These are phyloP conservation scores for Fagopyrum esculentum DNA, from an alignment of 148 eudicot species.

Conservation along the genomic window DNA sequence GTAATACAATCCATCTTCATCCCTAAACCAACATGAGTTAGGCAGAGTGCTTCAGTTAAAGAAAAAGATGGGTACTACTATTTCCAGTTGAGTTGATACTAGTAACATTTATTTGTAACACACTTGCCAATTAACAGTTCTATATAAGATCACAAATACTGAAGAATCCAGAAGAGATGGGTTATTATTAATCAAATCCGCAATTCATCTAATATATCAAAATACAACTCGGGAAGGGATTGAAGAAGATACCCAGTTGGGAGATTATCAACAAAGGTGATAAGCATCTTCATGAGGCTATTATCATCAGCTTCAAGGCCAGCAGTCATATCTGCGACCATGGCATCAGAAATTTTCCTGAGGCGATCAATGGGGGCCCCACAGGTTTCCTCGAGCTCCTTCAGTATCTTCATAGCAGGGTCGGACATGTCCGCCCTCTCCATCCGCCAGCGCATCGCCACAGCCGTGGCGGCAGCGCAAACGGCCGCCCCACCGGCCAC, in stretches of 20 bases:
- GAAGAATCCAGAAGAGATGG: not conserved
- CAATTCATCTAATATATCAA: not conserved
- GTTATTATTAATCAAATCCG: not conserved
- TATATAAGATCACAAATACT: not conserved
- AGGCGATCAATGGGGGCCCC: constrained; percentile 36
- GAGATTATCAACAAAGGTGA: constrained; percentile 61
- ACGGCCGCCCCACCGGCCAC: constrained; percentile 40
- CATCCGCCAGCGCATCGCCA: constrained; percentile 42
- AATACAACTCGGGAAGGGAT: not conserved
- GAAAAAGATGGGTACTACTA: not conserved
- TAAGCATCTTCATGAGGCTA: constrained; percentile 54
- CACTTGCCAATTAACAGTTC: not conserved
- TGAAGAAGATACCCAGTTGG: constrained; percentile 41
- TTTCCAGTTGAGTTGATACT: not conserved
- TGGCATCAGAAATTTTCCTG: constrained; percentile 51
- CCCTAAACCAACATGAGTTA: constrained; percentile 25
- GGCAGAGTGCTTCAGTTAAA: not conserved
- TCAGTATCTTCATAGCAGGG: constrained; percentile 38
- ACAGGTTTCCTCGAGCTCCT: constrained; percentile 51
- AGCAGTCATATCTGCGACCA: constrained; percentile 63
- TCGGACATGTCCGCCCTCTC: constrained; percentile 32
- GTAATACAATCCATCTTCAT: constrained; percentile 62
- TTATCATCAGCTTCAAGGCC: constrained; percentile 51
- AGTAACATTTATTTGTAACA: not conserved
- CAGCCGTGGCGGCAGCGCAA: constrained; percentile 34